Percentiles rank a stretch among this genome's conserved stretches.
Evolutionary conservation across 1,284 basidiomycete species (phyloP).

Genomic region (Thecaphora thlaspeos): DNA sequence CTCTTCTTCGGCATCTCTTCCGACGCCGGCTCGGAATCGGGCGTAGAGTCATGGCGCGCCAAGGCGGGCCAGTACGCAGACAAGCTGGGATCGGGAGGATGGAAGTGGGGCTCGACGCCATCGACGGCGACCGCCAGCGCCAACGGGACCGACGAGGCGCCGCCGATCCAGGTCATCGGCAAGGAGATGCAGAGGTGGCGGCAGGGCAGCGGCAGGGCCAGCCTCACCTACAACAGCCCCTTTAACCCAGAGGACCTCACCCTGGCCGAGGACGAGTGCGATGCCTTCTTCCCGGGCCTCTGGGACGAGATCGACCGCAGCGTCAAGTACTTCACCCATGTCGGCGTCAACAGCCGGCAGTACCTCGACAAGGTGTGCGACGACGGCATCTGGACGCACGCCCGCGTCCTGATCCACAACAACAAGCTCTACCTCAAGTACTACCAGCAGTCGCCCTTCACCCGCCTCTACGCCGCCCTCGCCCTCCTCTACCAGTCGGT

Average conservation of each 20-base stretch:
- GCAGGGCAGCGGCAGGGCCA: constrained; percentile 22
- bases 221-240: constrained; percentile 37
- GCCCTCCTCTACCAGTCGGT: constrained; percentile 43
- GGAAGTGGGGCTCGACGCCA: constrained; percentile 1
- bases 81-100: constrained; percentile 7
- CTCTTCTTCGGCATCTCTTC: constrained; percentile 28
- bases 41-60: constrained; percentile 6
- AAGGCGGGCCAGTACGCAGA: constrained; percentile 34
- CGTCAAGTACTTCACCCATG: constrained; percentile 34
- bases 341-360: constrained; percentile 19
- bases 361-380: constrained; percentile 50
- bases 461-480: constrained; percentile 38
- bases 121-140: background rate
- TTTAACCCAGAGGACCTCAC: constrained; percentile 53
- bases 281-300: constrained; percentile 49
- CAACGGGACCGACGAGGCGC: no score
- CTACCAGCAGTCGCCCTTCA: constrained; percentile 43
- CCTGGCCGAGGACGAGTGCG: constrained; percentile 50
- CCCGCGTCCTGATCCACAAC: constrained; percentile 49
- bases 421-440: constrained; percentile 49
- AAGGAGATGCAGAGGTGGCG: constrained; percentile 30
- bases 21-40: constrained; percentile 3
- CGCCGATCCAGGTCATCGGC: constrained; percentile 11
- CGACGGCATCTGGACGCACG: constrained; percentile 47
- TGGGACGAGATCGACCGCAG: constrained; percentile 49